Evolutionary conservation across 1,284 basidiomycete species (phyloP).

Genomic region (Entoloma clypeatum): DNA sequence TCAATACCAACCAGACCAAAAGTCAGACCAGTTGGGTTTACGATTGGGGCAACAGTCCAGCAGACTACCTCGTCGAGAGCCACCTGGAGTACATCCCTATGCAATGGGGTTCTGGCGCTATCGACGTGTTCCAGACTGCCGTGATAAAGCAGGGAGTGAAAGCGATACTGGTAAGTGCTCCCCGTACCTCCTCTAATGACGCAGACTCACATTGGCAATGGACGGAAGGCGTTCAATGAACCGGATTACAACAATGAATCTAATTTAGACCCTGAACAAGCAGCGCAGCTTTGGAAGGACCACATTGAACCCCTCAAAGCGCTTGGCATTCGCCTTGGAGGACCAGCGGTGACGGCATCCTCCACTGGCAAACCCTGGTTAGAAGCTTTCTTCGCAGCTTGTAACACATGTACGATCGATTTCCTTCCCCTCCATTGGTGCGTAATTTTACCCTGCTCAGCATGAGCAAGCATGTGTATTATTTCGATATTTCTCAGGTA

Average conservation of each 20-base stretch:
- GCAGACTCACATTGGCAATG: conserved; percentile 7
- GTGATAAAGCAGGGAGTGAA: conserved; percentile 38
- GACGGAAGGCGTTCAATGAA: conserved; percentile 46
- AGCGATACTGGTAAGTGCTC: conserved; percentile 36
- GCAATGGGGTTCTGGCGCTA: conserved; percentile 44
- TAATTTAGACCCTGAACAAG: conserved; percentile 52
- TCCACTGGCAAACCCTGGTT: conserved; percentile 55
- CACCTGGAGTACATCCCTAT: conserved; percentile 45
- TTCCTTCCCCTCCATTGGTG: conserved; percentile 40
- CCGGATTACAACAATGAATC: conserved; percentile 63
- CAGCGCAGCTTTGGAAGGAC: conserved; percentile 58
- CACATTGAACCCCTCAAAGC: conserved; percentile 56
- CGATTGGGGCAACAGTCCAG: conserved; percentile 41
- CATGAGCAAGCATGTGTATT: not conserved
- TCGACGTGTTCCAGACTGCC: conserved; percentile 35
- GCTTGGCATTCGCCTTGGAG: conserved; percentile 52
- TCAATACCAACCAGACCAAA: conserved; percentile 41
- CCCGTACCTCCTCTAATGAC: not conserved
- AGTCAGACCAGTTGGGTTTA: conserved; percentile 45
- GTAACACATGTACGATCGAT: conserved; percentile 50
- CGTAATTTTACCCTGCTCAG: conserved; percentile 3
- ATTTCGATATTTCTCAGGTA: conserved; percentile 37
- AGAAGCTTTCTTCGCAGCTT: conserved; percentile 48
- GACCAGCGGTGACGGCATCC: conserved; percentile 63
- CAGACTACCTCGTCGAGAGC: conserved; percentile 37